Conservation (phyloP, 2,329 filamentous ascomycete species). For the Graphilbum ipis-grandicollis region DNA sequence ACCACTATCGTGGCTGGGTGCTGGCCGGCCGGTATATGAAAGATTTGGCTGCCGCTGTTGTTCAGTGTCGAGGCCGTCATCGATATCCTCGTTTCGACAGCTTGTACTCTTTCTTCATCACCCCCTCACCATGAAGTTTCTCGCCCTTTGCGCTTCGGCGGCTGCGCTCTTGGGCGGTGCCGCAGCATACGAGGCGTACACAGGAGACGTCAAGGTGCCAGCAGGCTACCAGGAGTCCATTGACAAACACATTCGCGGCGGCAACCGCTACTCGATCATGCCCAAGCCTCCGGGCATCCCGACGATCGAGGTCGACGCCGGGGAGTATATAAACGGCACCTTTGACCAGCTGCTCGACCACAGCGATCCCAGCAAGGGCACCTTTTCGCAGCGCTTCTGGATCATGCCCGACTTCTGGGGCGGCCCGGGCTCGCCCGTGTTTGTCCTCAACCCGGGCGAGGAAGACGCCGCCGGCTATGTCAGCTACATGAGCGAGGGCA, state of each 20-base stretch:
- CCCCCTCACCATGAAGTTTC: constrained; percentile 1
- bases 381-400: constrained; percentile 24
- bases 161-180: constrained; percentile 1
- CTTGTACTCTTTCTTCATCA: not conserved
- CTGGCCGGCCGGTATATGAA: too few species aligned
- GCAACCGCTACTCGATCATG: not conserved
- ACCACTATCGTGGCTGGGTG: too few species aligned
- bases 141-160: constrained; percentile 3
- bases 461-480: not conserved
- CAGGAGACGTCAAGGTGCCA: not conserved
- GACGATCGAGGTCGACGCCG: not conserved
- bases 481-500: constrained; percentile 16
- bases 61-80: too few species aligned
- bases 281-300: constrained; percentile 1
- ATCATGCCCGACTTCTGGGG: constrained; percentile 20
- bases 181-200: not conserved
- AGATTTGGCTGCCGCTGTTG: too few species aligned
- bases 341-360: constrained; percentile 26
- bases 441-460: constrained; percentile 23
- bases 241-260: not conserved
- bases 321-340: not conserved
- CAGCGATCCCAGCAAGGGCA: constrained; percentile 19
- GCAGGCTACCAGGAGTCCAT: not conserved
- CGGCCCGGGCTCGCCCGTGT: constrained; percentile 20
- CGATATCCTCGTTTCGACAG: too few species aligned